These are phyloP conservation scores for Vitellaria paradoxa DNA, from an alignment of 179 eudicot genomes.

Conservation along the genomic window DNA sequence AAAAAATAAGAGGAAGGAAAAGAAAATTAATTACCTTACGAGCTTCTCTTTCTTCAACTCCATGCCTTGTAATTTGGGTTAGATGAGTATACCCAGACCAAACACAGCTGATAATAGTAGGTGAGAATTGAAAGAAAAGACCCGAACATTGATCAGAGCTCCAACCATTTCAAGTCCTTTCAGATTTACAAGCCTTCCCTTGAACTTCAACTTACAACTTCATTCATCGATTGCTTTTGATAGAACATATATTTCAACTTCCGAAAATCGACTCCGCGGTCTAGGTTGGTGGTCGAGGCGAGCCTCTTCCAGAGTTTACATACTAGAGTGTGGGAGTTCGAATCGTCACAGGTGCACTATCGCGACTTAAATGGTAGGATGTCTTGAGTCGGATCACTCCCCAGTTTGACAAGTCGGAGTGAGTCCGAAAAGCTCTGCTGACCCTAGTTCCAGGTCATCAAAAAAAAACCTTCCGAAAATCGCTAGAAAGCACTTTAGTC, in stretches of 20 bases:
- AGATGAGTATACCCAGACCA: background rate
- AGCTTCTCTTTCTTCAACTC: slow-evolving; percentile 33
- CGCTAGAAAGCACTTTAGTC: too few relatives aligned
- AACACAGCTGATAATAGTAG: background rate
- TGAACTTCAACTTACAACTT: background rate
- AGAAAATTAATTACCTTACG: slow-evolving; percentile 27
- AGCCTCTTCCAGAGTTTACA: too few relatives aligned
- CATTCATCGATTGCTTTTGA: background rate
- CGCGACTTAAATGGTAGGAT: too few relatives aligned
- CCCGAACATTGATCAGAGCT: background rate
- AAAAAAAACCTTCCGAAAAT: too few relatives aligned
- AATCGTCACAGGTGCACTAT: too few relatives aligned
- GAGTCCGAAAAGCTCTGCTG: too few relatives aligned
- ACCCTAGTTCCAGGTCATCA: too few relatives aligned
- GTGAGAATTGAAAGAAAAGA: background rate
- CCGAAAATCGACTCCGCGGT: background rate
- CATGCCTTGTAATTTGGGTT: slow-evolving; percentile 18
- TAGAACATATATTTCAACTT: background rate
- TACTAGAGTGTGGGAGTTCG: too few relatives aligned
- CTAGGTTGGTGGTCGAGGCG: too few relatives aligned
- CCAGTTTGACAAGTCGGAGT: too few relatives aligned
- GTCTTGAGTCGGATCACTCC: too few relatives aligned
- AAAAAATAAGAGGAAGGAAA: background rate
- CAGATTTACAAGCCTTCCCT: background rate
- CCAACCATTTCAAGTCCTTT: background rate